Evolutionary conservation across 176 grass and related monocot species (phyloP), one percentile per base, ranked within the genome.

Genomic region (Aegilops speltoides): DNA sequence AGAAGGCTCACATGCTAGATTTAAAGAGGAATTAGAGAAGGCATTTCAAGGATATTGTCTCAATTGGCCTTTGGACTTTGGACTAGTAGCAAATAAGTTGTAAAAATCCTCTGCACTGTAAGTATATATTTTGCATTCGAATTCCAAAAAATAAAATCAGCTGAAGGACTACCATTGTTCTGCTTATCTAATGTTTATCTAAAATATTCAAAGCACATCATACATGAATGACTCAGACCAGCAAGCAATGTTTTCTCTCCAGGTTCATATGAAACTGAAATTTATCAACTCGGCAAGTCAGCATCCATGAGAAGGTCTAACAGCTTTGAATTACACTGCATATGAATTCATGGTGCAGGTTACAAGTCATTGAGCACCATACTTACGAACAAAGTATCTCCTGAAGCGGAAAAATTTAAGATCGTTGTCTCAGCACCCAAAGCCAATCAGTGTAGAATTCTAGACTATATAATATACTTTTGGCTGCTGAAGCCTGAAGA

Each of bases 401-500:
- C 22, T 7, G 5, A 2, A 2, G 23, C 4, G n/a, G 2, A 8
- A 69, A 20, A 16, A 12, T 19, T 43, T 17, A 43, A 78, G 2
- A 59, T 62, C 60, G 5, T 12, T 67, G 38, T 50, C 16, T 23
- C 8, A 82, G 17, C 50, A 38, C 26, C 15, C 23, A 60, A 70
- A 77, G 4, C 23, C 24, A 3, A 19, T 56, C 86, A 59, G 5
- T 15, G 33, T 68, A 60, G 12, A 77, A 45, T 36, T 68, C 43
- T 19, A 11, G 16, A 41, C 16, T 59, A 2, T 50, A 50, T 17
- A 16, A 50, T 50, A 50, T 3, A 9, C 8, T 67, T 66, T 37
- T 71, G 31, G 23, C 10, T 14, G 19, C 52, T 79, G 22, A 73
- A 84, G 73, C 73, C 37, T 83, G 26, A 56, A 82, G 75, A 20